Evolutionary conservation across 2,329 filamentous ascomycete species (phyloP).

Genomic region (Pyrenophora seminiperda): DNA sequence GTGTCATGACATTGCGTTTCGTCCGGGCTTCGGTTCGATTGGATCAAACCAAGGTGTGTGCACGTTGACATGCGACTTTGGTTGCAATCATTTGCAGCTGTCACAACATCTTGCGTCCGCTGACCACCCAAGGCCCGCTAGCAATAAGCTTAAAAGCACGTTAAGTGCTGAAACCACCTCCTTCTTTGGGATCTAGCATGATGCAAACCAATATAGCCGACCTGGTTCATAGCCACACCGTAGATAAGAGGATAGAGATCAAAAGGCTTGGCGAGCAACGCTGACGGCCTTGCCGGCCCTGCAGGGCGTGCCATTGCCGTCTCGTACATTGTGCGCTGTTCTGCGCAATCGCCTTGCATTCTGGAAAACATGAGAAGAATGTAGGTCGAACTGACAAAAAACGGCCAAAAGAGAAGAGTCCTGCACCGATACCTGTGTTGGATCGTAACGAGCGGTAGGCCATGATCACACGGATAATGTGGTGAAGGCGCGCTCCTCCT

Average conservation of each 20-base stretch:
- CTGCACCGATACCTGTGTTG: not conserved
- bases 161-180: slow-evolving; percentile 35
- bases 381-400: not conserved
- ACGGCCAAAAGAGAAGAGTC: not conserved
- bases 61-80: slow-evolving; percentile 1
- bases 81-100: slow-evolving; percentile 14
- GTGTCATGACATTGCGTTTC: not conserved
- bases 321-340: too few relatives aligned
- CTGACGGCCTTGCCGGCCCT: too few relatives aligned
- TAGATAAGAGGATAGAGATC: slow-evolving; percentile 34
- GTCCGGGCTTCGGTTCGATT: not conserved
- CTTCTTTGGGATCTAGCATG: slow-evolving; percentile 32
- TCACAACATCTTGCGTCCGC: slow-evolving; percentile 11
- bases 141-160: slow-evolving; percentile 45
- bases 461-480: not conserved
- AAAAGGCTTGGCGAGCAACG: not conserved
- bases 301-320: not conserved
- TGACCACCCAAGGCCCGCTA: slow-evolving; percentile 32
- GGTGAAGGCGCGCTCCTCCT: not conserved
- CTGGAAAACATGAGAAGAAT: too few relatives aligned
- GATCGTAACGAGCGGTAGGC: not conserved
- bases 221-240: slow-evolving; percentile 27
- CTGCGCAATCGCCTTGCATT: too few relatives aligned
- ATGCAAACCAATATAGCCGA: slow-evolving; percentile 38
- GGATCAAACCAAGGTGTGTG: not conserved